A percentile compares a stretch with the other conserved stretches of the same genome.
Conservation (phyloP, 306 rosid species). For the Ammopiptanthus mongolicus region DNA sequence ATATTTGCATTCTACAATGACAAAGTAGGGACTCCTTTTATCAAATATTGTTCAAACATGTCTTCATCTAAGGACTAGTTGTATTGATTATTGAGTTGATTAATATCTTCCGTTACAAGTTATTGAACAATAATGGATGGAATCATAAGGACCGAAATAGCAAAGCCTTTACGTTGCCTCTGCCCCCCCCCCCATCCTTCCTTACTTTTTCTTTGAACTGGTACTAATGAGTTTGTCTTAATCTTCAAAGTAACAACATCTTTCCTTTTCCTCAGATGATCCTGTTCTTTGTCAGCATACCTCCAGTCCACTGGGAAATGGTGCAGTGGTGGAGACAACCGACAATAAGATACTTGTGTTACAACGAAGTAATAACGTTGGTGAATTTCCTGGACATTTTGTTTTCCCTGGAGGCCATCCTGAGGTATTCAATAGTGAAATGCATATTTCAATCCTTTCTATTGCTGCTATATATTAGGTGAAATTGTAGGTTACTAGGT, state of each 20-base stretch:
- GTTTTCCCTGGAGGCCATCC: constrained; percentile 99
- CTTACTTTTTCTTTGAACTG: not conserved
- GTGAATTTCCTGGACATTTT: constrained; percentile 91
- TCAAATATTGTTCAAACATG: constrained; percentile 5
- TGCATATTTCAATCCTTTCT: not conserved
- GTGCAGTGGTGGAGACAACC: constrained; percentile 82
- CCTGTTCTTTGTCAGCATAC: constrained; percentile 69
- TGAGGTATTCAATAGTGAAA: constrained; percentile 55
- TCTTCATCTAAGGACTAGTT: not conserved
- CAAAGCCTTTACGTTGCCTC: not conserved
- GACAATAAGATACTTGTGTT: constrained; percentile 72
- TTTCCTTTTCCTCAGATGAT: constrained; percentile 53
- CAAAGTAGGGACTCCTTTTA: not conserved
- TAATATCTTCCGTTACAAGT: not conserved
- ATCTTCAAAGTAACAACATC: not conserved
- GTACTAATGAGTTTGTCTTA: not conserved
- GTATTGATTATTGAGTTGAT: not conserved
- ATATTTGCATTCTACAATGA: not conserved
- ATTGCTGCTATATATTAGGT: not conserved
- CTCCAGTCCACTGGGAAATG: constrained; percentile 92
- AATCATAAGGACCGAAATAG: not conserved
- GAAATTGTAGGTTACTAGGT: constrained; percentile 7
- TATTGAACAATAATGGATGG: constrained; percentile 1
- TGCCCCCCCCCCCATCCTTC: not conserved
- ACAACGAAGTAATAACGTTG: constrained; percentile 80